Base-by-base conservation (phyloP, 495 filamentous ascomycete genomes). In the Ramalina intermedia region DNA sequence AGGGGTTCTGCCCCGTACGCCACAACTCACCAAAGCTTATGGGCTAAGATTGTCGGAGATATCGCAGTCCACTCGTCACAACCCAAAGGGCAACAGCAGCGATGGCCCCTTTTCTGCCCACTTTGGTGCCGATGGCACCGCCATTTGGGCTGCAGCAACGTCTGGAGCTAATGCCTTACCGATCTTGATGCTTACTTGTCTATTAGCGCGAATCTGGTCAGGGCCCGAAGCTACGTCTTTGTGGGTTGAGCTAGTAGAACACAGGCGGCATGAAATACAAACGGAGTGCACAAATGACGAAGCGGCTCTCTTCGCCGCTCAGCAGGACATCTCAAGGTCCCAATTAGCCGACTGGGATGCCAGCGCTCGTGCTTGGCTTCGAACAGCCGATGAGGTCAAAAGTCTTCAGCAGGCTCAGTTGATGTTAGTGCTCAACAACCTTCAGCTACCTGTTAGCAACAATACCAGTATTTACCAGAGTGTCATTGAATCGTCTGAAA, bases 111-210 rank as follows among this genome's bases (percentile, higher is more conserved):
- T 61, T 49, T 50, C 43, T 13, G 37, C 13, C 43, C 37, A 40
- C 17, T 23, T 51, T 12, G 56, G 56, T 21, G 46, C 56, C 7
- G 66, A 67, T 47, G 61, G 51, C 8, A 66, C 63, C 1, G 54
- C 49, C 2, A 46, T 69, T 20, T 69, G 65, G 66, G 66, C 66
- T 14, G 64, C 64, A 9, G 66, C 61, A 9, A 69, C 68, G 4
- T 69, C 68, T 7, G 59, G 63, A 0, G 33, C 51, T 4, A 43
- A 36, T 6, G 55, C 65, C 3, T 54, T 71, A 16, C 46, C 53
- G 1, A 50, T 65, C 11, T 58, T 64, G 47, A 50, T 70, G 11
- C 58, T 69, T 14, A 63, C 61, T 8, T 69, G 67, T 50, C 52
- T 71, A 47, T 58, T 71, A 3, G 68, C 66, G 1, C 39, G 60